Evolutionary conservation across 768 basidiomycete species (phyloP).

Genomic region (Rhodosporidiobolus sp.): DNA sequence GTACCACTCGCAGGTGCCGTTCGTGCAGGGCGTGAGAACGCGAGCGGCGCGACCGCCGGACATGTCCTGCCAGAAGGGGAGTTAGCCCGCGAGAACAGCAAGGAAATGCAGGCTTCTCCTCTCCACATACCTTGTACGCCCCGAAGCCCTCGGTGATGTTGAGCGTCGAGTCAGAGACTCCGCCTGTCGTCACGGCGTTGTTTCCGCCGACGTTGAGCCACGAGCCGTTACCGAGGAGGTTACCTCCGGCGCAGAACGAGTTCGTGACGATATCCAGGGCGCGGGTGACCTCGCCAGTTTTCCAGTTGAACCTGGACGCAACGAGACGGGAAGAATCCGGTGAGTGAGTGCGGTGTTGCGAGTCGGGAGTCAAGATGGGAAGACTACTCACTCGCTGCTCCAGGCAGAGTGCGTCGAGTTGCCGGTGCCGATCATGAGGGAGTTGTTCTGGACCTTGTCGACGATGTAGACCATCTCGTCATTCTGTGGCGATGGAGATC

Average conservation of each 20-base stretch:
- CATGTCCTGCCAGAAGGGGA: slow-evolving; percentile 36
- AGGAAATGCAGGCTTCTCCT: too few species aligned
- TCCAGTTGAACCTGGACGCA: slow-evolving; percentile 5
- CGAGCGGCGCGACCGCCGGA: slow-evolving; percentile 51
- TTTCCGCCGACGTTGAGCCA: slow-evolving; percentile 40
- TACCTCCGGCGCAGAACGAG: slow-evolving; percentile 43
- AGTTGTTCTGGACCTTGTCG: slow-evolving; percentile 57
- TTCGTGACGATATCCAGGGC: slow-evolving; percentile 75
- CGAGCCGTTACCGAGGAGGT: slow-evolving; percentile 37
- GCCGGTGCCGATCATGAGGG: neutral
- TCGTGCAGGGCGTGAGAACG: slow-evolving; percentile 68
- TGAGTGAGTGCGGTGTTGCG: slow-evolving; percentile 62
- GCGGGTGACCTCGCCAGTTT: slow-evolving; percentile 50
- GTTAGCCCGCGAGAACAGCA: slow-evolving; percentile 47
- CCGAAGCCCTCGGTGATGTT: slow-evolving; percentile 34
- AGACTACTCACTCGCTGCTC: neutral
- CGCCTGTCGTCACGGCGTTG: slow-evolving; percentile 39
- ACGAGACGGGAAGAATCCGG: slow-evolving; percentile 64
- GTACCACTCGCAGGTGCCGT: slow-evolving; percentile 57
- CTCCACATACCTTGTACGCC: slow-evolving; percentile 63
- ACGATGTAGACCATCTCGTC: slow-evolving; percentile 75
- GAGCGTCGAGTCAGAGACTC: slow-evolving; percentile 9
- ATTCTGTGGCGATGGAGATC: slow-evolving; percentile 47
- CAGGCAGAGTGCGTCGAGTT: too few species aligned
- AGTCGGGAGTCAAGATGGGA: neutral